These are phyloP conservation scores for Lenzites betulinus DNA, from an alignment of 768 basidiomycete species.

Conservation along the genomic window DNA sequence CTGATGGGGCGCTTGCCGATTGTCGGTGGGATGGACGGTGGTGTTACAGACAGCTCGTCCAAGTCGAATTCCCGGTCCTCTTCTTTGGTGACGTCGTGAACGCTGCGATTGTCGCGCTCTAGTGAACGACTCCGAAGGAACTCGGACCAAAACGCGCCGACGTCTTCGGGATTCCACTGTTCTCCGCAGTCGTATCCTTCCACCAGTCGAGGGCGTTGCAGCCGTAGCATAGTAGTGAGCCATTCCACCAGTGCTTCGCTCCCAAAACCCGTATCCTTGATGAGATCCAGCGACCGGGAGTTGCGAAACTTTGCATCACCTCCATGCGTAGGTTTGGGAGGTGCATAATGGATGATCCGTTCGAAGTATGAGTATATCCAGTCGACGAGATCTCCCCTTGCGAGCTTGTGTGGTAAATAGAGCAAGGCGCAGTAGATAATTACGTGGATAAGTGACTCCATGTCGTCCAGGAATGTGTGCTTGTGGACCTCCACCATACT, in stretches of 20 bases:
- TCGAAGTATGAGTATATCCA: neutral
- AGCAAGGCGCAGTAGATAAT: neutral
- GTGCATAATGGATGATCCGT: no score
- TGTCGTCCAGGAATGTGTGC: slow-evolving; percentile 1
- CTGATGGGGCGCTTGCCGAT: neutral
- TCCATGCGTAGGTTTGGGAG: neutral
- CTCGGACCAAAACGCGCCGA: neutral
- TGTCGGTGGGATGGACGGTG: no score
- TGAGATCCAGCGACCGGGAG: neutral
- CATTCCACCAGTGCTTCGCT: neutral
- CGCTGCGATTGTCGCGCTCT: neutral
- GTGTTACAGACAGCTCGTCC: no score
- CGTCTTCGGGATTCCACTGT: neutral
- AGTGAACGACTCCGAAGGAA: neutral
- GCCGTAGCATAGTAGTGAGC: neutral
- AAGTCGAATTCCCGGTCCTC: neutral
- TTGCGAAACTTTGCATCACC: neutral
- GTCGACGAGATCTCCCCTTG: neutral
- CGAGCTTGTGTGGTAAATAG: neutral
- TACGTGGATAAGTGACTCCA: neutral
- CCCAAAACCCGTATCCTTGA: neutral
- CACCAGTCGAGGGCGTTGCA: neutral
- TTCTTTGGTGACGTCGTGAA: neutral
- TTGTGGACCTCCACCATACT: neutral
- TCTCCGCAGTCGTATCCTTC: neutral